phyloP scores from a whole-genome alignment of 352 stramenopile species.

The Globisporangium orthogonon region DNA sequence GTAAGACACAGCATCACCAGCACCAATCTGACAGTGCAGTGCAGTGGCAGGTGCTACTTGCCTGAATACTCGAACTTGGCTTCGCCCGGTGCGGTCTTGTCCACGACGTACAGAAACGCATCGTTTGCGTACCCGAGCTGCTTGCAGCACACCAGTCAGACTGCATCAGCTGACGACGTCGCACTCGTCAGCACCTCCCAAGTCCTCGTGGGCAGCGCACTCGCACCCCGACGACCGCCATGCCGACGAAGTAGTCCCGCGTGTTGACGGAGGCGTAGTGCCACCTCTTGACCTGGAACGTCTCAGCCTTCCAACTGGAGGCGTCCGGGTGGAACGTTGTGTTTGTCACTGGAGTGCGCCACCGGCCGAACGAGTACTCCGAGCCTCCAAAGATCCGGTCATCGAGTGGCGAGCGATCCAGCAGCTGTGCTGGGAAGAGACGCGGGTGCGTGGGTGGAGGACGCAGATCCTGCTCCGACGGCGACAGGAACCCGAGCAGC shows the following conservation, averaged over 20 bases:
- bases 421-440: neutral
- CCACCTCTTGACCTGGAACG: slow-evolving; percentile 33
- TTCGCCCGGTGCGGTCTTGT: neutral
- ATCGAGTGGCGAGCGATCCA: neutral
- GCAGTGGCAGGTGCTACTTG: neutral
- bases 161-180: neutral
- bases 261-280: slow-evolving; percentile 41
- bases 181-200: no score
- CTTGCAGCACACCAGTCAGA: no score
- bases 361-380: neutral
- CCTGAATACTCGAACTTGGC: neutral
- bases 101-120: neutral
- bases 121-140: neutral
- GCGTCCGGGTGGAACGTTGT: neutral
- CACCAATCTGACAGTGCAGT: neutral
- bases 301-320: neutral
- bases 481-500: neutral
- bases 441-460: neutral
- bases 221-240: slow-evolving; percentile 26
- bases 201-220: no score
- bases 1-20: neutral
- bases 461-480: neutral
- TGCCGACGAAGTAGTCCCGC: slow-evolving; percentile 26
- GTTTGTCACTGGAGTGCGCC: neutral
- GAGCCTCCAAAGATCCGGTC: neutral